Conservation (phyloP, 2,329 filamentous ascomycete species). For the Rutstroemia sydowiana region DNA sequence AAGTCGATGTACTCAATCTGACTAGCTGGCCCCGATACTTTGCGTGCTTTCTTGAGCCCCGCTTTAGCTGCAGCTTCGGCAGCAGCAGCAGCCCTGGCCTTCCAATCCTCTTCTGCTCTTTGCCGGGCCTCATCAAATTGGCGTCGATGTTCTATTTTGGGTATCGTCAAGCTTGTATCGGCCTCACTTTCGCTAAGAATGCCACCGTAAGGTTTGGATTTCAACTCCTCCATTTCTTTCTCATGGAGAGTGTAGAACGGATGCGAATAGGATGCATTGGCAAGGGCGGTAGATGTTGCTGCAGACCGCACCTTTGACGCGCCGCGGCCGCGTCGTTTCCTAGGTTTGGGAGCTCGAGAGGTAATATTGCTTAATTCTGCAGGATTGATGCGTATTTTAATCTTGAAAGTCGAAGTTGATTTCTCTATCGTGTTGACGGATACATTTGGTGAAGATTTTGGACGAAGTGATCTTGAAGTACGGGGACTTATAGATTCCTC, state of each 20-base stretch:
- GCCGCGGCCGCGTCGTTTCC: conserved; percentile 40
- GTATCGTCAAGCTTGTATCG: conserved; percentile 84
- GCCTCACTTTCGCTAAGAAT: conserved; percentile 85
- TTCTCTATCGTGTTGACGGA: conserved; percentile 34
- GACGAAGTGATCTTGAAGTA: conserved; percentile 52
- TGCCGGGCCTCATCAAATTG: conserved; percentile 86
- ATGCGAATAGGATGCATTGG: conserved; percentile 24
- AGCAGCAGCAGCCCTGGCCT: conserved; percentile 54
- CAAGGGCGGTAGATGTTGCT: conserved; percentile 21
- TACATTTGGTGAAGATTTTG: conserved; percentile 35
- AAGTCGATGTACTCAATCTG: conserved; percentile 99
- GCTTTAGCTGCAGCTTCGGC: conserved; percentile 63
- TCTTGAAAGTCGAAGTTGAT: conserved; percentile 35
- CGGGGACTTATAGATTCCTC: conserved; percentile 30
- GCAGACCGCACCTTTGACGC: conserved; percentile 35
- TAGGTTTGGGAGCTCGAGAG: conserved; percentile 50
- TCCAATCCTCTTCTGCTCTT: conserved; percentile 88
- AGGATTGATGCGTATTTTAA: conserved; percentile 52
- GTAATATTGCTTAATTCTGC: conserved; percentile 54
- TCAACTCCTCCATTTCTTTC: conserved; percentile 79
- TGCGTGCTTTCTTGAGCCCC: conserved; percentile 58
- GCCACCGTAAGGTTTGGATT: conserved; percentile 91
- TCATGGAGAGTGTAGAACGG: conserved; percentile 63
- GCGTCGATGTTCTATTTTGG: conserved; percentile 69
- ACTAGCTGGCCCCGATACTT: conserved; percentile 77